A percentile compares a stretch with the other conserved stretches of the same genome.
phyloP scores from a whole-genome alignment of 2,329 filamentous ascomycete genomes.

The Ceratocystis alfenasii region DNA sequence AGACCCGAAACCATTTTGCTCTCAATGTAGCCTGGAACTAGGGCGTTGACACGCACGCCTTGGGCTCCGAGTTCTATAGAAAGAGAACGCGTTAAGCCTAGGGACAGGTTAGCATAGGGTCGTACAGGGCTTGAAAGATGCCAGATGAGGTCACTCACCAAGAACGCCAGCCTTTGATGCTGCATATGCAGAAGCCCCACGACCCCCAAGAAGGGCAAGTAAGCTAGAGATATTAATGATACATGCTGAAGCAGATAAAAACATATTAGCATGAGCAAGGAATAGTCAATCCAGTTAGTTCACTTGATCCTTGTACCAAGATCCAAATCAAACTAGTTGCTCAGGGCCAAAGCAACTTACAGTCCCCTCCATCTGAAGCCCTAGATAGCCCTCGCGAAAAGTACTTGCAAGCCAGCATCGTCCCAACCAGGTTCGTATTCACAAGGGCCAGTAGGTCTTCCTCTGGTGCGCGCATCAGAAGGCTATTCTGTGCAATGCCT shows the following conservation, averaged over 20 bases:
- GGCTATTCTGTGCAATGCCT: conserved; percentile 53
- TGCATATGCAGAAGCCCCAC: conserved; percentile 61
- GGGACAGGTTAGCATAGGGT: not conserved
- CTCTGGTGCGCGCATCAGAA: conserved; percentile 46
- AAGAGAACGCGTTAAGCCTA: conserved; percentile 57
- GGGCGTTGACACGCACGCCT: conserved; percentile 63
- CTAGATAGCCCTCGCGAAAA: conserved; percentile 25
- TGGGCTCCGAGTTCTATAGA: conserved; percentile 48
- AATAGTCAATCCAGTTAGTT: not conserved
- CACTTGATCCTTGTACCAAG: not conserved
- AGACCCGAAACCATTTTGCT: conserved; percentile 68
- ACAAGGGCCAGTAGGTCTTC: conserved; percentile 46
- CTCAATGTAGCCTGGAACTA: conserved; percentile 72
- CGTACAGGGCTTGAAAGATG: too few relatives aligned
- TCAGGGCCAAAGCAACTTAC: conserved; percentile 1
- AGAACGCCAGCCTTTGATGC: conserved; percentile 72
- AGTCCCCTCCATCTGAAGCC: conserved; percentile 18
- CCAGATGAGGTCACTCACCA: conserved; percentile 34
- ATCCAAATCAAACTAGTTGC: not conserved
- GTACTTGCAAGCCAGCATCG: conserved; percentile 50
- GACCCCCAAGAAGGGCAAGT: conserved; percentile 55
- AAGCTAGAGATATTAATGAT: conserved; percentile 77
- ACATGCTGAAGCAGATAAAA: conserved; percentile 36
- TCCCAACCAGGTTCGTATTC: conserved; percentile 56
- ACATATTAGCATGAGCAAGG: conserved; percentile 1